Evolutionary conservation across 73 alveolate species (phyloP).

Genomic region (Paramecium tetraurelia): DNA sequence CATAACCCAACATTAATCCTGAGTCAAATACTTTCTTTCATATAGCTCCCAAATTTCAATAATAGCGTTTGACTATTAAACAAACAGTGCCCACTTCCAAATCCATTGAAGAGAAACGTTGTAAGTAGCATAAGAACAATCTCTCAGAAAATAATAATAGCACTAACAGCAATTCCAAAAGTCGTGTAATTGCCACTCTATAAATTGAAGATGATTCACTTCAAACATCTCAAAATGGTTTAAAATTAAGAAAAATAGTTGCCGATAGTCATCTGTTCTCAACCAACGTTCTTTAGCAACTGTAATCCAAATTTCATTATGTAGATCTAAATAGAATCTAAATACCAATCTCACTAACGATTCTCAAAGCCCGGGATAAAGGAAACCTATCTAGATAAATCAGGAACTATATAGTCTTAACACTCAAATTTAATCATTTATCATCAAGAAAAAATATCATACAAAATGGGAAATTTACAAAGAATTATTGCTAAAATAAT

Average conservation of each 20-base stretch:
- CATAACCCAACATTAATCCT: slow-evolving; percentile 21
- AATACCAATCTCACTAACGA: background rate
- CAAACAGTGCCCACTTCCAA: background rate
- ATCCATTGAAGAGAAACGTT: slow-evolving; percentile 45
- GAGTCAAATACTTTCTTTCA: background rate
- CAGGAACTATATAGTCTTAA: background rate
- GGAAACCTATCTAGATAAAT: background rate
- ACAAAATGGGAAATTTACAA: background rate
- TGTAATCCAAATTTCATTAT: background rate
- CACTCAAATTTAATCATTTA: background rate
- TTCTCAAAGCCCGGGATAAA: background rate
- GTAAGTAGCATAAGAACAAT: background rate
- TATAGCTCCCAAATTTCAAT: background rate
- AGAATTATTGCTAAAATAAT: background rate
- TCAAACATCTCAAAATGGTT: background rate
- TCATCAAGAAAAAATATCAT: background rate
- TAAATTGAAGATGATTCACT: slow-evolving; percentile 33
- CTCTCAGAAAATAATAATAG: background rate
- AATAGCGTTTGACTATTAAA: slow-evolving; percentile 13
- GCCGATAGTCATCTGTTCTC: background rate
- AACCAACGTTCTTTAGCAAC: background rate
- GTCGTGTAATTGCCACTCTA: background rate
- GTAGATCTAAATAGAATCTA: background rate
- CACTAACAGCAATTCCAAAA: slow-evolving; percentile 29
- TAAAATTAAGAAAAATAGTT: background rate